Base-by-base conservation (phyloP, 352 stramenopile species). In the Globisporangium paddicum region DNA sequence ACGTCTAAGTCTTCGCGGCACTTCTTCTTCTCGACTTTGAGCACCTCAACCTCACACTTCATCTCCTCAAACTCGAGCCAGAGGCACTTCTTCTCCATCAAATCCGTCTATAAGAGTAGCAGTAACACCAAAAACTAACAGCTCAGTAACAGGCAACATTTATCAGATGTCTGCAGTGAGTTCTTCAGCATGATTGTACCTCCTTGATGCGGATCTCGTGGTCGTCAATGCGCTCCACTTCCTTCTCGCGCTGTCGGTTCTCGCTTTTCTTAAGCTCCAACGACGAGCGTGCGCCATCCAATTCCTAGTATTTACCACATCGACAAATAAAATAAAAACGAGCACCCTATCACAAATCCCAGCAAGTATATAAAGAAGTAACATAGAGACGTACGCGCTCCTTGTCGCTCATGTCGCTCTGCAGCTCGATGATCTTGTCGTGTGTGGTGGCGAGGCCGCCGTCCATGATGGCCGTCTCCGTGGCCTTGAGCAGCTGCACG, bases 21-120 rank as follows among this genome's bases (percentile, higher is more conserved):
- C 0, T 68, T 67, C 46, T 87, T 77, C 52, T 92, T 93, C 37
- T 89, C 72, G 13, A 59, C 58, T 40, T 89, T 91, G 1, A 93
- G 55, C 51, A 79, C 70, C 34, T 90, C 71, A 3, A 93, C 79
- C 30, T 93, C 60, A 0, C 55, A 54, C 58, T 92, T 91, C 30
- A 76, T 75, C 30, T 93, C 73, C 52, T 94, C 79, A 56, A 93
- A 91, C 54, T 92, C 70, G 26, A 96, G 78, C 86, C 85, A 96
- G 34, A 93, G 40, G 25, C 83, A 87, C 41, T 95, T 94, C 55
- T 93, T 92, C 69, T 96, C 77, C 79, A 96, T 91, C 49, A 93
- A 60, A 10, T 73, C 68, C 11, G 84, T 93, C 79, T 93, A 63
- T 13, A 66, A 16, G 3, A 21, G 16, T 25, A 28, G 23, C 23